Evolutionary conservation across 1,284 basidiomycete genomes (phyloP).

Genomic region (Ceratobasidium sp.): DNA sequence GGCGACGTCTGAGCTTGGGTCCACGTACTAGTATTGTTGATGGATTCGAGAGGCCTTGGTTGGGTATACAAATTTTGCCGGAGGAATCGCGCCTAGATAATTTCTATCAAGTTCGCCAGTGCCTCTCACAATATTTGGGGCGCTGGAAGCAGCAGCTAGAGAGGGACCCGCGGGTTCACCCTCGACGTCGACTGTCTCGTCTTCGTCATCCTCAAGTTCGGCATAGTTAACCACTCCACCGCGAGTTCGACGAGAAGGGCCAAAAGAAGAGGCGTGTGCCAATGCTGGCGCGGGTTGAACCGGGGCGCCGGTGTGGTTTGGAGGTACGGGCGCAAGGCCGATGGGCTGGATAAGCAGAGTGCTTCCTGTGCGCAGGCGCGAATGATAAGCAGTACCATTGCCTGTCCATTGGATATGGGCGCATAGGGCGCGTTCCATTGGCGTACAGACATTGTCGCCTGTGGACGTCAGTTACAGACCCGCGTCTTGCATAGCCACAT

Average conservation of each 20-base stretch:
- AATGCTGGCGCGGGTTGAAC: constrained; percentile 23
- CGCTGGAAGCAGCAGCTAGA: constrained; percentile 42
- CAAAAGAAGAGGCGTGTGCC: constrained; percentile 32
- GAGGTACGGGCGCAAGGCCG: constrained; percentile 48
- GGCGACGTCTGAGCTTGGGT: constrained; percentile 44
- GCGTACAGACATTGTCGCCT: constrained; percentile 16
- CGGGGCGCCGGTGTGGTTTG: constrained; percentile 39
- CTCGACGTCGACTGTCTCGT: constrained; percentile 39
- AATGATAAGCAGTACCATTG: constrained; percentile 83
- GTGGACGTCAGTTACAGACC: background rate
- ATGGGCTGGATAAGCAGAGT: constrained; percentile 94
- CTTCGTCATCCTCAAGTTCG: constrained; percentile 64
- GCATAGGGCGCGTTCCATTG: constrained; percentile 24
- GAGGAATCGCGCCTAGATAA: constrained; percentile 87
- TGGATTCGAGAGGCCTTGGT: constrained; percentile 64
- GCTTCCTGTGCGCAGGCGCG: constrained; percentile 90
- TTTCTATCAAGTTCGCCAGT: constrained; percentile 78
- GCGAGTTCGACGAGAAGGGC: constrained; percentile 53
- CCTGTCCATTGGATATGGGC: constrained; percentile 59
- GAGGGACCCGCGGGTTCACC: constrained; percentile 32
- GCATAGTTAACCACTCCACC: constrained; percentile 84
- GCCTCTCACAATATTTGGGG: constrained; percentile 47
- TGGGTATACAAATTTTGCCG: constrained; percentile 75
- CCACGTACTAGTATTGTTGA: constrained; percentile 72
- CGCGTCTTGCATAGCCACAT: constrained; percentile 25